Base-by-base conservation (phyloP, 805 yeast genomes). In the Candida vaughaniae region DNA sequence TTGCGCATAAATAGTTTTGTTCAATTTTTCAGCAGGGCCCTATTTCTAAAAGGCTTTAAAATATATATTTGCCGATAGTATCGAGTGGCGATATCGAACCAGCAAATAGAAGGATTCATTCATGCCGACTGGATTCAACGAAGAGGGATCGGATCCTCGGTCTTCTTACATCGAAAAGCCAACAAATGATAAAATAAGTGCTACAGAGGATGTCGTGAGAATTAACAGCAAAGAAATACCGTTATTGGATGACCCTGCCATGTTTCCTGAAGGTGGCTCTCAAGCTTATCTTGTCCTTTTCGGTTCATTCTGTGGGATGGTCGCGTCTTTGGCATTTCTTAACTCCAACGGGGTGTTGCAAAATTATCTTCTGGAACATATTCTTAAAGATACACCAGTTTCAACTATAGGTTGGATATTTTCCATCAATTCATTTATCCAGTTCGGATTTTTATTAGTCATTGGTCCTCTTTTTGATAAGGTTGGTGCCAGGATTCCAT, bases 141-240 rank as follows among this genome's bases (percentile, higher is more conserved):
- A n/a, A n/a, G n/a, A n/a, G n/a, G n/a, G n/a, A n/a, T n/a, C n/a
- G n/a, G n/a, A n/a, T n/a, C n/a, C n/a, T n/a, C n/a, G n/a, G n/a
- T n/a, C n/a, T n/a, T n/a, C n/a, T n/a, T n/a, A 89, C 22, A 90
- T 91, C 51, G 85, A 87, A 48, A 84, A 79, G 42, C 56, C 91
- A 45, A 80, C 75, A 12, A 73, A 77, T 45, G 34, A 38, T 20
- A 38, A 33, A 19, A 29, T 32, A 20, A 20, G 23, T 20, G 30
- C 25, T 4, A 28, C 20, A 26, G 38, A 34, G 12, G 23, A 27
- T 2, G 18, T 16, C 9, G 37, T 20, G 5, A 29, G 18, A 16
- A 15, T 11, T 8, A 17, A 9, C 22, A 20, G 35, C 22, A 31
- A 25, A 12, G 36, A 37, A 16, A 37, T 37, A 10, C 46, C 46